Conservation (phyloP, 2,329 filamentous ascomycete genomes). For the Diplodia scrobiculata region DNA sequence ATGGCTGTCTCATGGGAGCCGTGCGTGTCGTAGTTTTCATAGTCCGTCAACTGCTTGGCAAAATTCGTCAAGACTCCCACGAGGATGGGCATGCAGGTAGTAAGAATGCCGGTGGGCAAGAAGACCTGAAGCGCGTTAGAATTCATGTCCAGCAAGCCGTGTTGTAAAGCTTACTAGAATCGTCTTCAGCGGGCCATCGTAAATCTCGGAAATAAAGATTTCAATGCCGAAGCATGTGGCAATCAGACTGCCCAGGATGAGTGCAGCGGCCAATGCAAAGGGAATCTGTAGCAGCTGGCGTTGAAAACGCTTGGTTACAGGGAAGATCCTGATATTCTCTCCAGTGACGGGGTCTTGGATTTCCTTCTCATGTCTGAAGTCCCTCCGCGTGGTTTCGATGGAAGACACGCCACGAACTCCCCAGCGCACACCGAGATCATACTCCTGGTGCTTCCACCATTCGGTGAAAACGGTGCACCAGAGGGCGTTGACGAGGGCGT, state of each 20-base stretch:
- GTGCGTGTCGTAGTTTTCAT: conserved; percentile 90
- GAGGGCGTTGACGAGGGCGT: conserved; percentile 75
- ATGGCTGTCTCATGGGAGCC: conserved; percentile 81
- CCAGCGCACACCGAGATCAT: conserved; percentile 84
- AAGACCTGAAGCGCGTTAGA: conserved; percentile 63
- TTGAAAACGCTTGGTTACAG: conserved; percentile 71
- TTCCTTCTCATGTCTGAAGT: conserved; percentile 79
- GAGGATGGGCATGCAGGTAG: conserved; percentile 75
- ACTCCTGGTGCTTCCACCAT: conserved; percentile 93
- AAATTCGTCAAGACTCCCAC: conserved; percentile 73
- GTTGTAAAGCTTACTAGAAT: conserved; percentile 64
- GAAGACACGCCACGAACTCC: conserved; percentile 80
- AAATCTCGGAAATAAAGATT: conserved; percentile 93
- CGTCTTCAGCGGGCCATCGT: conserved; percentile 82
- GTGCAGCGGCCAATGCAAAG: conserved; percentile 73
- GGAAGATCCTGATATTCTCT: conserved; percentile 74
- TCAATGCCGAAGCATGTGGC: conserved; percentile 87
- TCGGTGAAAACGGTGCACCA: conserved; percentile 91
- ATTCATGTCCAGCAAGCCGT: neutral
- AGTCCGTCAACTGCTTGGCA: conserved; percentile 74
- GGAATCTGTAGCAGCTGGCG: conserved; percentile 81
- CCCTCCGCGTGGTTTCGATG: conserved; percentile 74
- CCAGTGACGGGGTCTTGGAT: conserved; percentile 79
- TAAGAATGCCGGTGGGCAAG: conserved; percentile 85
- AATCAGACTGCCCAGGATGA: conserved; percentile 78